Base-by-base conservation (phyloP, 805 yeast species). In the Lachancea waltii region DNA sequence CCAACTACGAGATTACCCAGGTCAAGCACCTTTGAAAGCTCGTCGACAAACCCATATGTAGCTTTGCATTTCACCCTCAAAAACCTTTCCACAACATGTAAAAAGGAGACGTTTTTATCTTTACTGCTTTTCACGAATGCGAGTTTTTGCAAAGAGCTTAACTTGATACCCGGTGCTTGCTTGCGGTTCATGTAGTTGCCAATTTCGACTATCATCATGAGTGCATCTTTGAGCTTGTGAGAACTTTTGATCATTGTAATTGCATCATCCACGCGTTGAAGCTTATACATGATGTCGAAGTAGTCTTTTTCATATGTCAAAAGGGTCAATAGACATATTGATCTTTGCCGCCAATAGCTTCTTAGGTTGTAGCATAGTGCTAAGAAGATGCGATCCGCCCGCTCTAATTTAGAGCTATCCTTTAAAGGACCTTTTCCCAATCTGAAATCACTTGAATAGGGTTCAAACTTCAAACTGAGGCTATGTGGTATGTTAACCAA, bases 101-200 rank as follows among this genome's bases (percentile, higher is more conserved):
- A 65, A 48, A 83, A 75, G 0, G 89, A 79, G 66, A 76, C 71
- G 46, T 79, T 75, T 51, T 79, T 81, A 45, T 76, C 77, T 33
- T 70, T 75, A 53, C 79, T 82, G 4, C 60, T 63, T 41, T 83
- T 83, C 65, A 83, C 74, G 56, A 81, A 82, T 24, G 77, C 74
- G 44, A 83, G 66, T 53, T 86, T 69, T 48, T 74, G 84, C 42
- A 83, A 66, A 0, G 90, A 79, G 30, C 79, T 71, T 41, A 83
- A 64, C 49, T 73, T 79, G 59, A 83, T 81, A 15, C 94, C 94
- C 23, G 68, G 67, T 0, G 85, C 87, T 45, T 73, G 72, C 50
- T 79, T 82, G 50, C 80, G 86, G 54, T 83, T 83, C 92, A 83
- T 83, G 49, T 74, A 81, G 50, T 83, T 83, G 44, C 92, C 94